phyloP scores from a whole-genome alignment of 805 yeast genomes.

The Helenozyma rhizophorensis region DNA sequence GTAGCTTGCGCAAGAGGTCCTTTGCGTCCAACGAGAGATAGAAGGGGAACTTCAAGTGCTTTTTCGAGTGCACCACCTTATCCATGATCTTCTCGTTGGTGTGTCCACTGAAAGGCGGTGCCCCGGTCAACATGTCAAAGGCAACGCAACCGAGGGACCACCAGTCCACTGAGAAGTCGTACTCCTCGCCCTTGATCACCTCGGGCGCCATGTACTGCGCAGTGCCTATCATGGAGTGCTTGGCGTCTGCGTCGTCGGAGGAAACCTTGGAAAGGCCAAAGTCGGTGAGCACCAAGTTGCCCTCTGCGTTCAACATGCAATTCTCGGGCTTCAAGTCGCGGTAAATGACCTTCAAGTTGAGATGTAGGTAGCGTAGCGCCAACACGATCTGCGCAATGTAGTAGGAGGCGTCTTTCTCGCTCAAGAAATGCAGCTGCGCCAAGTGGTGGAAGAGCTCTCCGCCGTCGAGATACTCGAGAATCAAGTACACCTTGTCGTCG shows the following conservation, averaged over 20 bases:
- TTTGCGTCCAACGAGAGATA: constrained; percentile 77
- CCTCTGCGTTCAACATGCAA: constrained; percentile 39
- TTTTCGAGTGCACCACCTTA: constrained; percentile 63
- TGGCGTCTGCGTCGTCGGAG: constrained; percentile 28
- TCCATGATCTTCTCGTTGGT: constrained; percentile 72
- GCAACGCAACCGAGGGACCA: constrained; percentile 87
- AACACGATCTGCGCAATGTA: constrained; percentile 16
- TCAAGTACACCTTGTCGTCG: constrained; percentile 63
- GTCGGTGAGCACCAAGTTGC: constrained; percentile 41
- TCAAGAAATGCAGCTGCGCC: constrained; percentile 28
- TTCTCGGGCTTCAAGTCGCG: constrained; percentile 44
- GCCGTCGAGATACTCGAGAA: constrained; percentile 81
- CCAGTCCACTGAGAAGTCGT: constrained; percentile 83
- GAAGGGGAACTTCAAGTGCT: constrained; percentile 58
- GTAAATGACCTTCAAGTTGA: constrained; percentile 35
- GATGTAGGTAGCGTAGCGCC: constrained; percentile 16
- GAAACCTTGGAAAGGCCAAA: constrained; percentile 41
- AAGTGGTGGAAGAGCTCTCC: constrained; percentile 76
- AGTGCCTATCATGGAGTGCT: constrained; percentile 65
- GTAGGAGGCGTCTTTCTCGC: constrained; percentile 16
- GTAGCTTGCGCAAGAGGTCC: constrained; percentile 60
- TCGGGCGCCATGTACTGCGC: constrained; percentile 92
- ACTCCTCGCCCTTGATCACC: constrained; percentile 69
- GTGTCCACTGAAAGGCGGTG: constrained; percentile 85
- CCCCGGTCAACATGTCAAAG: constrained; percentile 76